phyloP scores from a whole-genome alignment of 805 yeast species.

The Wickerhamiella lipophila region DNA sequence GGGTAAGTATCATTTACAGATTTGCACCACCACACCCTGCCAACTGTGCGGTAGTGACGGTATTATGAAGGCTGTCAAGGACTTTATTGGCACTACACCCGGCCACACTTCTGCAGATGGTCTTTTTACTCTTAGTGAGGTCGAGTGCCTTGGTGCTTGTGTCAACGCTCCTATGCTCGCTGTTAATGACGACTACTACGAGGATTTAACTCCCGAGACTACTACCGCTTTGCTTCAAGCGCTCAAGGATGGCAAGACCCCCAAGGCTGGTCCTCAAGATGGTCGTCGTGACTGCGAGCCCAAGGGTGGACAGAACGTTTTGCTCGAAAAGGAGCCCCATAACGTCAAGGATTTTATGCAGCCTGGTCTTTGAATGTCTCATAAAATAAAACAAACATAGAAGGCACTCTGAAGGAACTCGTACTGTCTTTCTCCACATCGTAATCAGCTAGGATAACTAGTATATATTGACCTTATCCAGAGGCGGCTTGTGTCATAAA shows the following conservation, averaged over 20 bases:
- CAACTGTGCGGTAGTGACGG: conserved; percentile 72
- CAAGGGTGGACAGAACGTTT: conserved; percentile 50
- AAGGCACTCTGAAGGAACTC: too few species aligned
- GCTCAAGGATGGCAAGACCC: conserved; percentile 49
- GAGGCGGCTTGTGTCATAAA: too few species aligned
- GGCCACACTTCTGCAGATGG: conserved; percentile 70
- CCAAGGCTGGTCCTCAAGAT: conserved; percentile 55
- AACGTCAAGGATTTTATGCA: conserved; percentile 33
- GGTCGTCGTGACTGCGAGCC: conserved; percentile 71
- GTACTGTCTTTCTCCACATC: background rate
- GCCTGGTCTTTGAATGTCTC: conserved; percentile 1
- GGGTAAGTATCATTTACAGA: conserved; percentile 73
- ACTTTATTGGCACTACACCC: conserved; percentile 49
- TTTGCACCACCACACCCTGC: conserved; percentile 85
- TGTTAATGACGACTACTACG: conserved; percentile 68
- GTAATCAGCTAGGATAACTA: too few species aligned
- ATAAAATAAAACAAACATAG: background rate
- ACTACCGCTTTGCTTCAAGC: conserved; percentile 49
- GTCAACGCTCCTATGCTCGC: conserved; percentile 85
- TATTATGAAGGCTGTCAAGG: conserved; percentile 57
- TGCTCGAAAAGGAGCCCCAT: conserved; percentile 48
- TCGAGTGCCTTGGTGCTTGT: conserved; percentile 86
- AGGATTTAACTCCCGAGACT: conserved; percentile 62
- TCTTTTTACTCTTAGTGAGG: conserved; percentile 70
- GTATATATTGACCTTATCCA: too few species aligned